Percentiles rank a stretch among this genome's conserved stretches.
phyloP scores from a whole-genome alignment of 805 yeast species.

The Diddensiella caesifluorescens region DNA sequence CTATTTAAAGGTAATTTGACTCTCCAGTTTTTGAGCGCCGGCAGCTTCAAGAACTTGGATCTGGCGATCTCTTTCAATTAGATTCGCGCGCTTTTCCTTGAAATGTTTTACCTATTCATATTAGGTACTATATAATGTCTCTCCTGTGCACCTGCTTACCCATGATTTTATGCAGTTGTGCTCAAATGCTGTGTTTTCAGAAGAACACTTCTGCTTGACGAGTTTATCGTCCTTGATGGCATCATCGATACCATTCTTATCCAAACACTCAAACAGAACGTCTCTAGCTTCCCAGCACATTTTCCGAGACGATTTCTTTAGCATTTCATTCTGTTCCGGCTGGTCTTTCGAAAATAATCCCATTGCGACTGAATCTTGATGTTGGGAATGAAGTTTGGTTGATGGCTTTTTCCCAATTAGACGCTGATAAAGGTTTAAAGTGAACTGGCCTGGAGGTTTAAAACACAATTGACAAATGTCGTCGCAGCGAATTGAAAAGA shows the following conservation, averaged over 20 bases:
- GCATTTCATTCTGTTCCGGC: conserved; percentile 33
- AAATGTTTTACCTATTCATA: conserved; percentile 52
- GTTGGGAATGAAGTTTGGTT: conserved; percentile 2
- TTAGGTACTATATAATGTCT: background rate
- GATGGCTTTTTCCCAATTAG: background rate
- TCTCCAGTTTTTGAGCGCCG: conserved; percentile 41
- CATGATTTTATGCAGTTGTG: conserved; percentile 79
- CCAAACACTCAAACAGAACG: conserved; percentile 66
- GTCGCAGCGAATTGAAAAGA: no score
- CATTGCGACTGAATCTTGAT: no score
- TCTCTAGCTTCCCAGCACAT: conserved; percentile 92
- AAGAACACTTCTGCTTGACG: conserved; percentile 54
- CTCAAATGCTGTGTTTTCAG: conserved; percentile 54
- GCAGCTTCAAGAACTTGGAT: conserved; percentile 65
- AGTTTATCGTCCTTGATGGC: conserved; percentile 44
- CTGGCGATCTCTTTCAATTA: conserved; percentile 61
- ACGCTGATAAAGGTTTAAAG: background rate
- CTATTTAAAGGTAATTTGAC: conserved; percentile 18
- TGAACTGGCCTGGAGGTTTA: no score
- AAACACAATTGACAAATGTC: no score
- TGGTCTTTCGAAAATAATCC: conserved; percentile 41
- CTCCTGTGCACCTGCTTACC: conserved; percentile 36
- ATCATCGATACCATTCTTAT: conserved; percentile 58
- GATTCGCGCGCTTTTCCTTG: conserved; percentile 82
- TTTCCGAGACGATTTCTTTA: conserved; percentile 61